Conservation (phyloP, 2,329 filamentous ascomycete species). For the Pseudofabraea citricarpa region DNA sequence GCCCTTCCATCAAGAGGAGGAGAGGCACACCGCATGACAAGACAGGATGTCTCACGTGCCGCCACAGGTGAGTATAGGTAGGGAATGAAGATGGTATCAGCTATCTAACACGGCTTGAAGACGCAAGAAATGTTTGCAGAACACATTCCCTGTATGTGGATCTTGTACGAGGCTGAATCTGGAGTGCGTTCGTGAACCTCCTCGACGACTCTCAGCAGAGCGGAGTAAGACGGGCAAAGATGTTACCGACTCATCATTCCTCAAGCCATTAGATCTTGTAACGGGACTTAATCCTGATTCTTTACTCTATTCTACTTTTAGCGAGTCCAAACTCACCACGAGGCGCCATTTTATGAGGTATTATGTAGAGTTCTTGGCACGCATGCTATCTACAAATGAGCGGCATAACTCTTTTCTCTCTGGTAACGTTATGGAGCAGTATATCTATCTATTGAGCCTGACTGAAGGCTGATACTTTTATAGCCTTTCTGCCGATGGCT, state of each 20-base stretch:
- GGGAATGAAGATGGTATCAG: neutral
- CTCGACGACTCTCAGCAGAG: neutral
- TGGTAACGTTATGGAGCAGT: neutral
- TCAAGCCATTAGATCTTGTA: neutral
- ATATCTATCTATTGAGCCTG: neutral
- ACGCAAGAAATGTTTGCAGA: constrained; percentile 2
- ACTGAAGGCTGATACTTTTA: neutral
- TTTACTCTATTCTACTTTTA: neutral
- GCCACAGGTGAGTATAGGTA: neutral
- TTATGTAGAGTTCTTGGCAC: constrained; percentile 2
- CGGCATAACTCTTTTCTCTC: constrained; percentile 6
- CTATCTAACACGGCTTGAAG: neutral
- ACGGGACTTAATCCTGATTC: neutral
- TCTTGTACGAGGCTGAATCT: constrained; percentile 5
- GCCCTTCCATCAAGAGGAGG: neutral
- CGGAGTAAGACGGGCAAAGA: neutral
- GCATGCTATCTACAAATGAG: constrained; percentile 2
- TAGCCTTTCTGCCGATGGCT: constrained; percentile 6
- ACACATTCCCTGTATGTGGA: constrained; percentile 1
- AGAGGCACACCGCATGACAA: neutral
- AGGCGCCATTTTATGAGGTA: constrained; percentile 1
- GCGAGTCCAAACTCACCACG: neutral
- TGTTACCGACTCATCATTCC: neutral
- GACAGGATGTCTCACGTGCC: neutral
- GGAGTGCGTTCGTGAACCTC: constrained; percentile 2